These are phyloP conservation scores for Fusarium azukiicola DNA, from an alignment of 2,329 filamentous ascomycete species.

Conservation along the genomic window DNA sequence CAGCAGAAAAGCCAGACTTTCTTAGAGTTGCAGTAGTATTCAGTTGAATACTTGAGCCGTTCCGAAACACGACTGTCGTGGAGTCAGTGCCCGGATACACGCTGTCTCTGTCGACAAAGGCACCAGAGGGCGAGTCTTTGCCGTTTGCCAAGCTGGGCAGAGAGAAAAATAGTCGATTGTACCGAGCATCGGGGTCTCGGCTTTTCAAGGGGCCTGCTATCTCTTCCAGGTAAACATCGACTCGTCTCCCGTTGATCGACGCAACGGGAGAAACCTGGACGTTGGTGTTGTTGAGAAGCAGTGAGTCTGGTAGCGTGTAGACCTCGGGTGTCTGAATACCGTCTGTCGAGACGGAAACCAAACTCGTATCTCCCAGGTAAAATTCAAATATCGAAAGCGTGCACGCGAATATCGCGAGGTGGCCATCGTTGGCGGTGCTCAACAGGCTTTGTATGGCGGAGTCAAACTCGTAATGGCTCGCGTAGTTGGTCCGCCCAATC, in stretches of 20 bases:
- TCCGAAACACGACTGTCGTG: slow-evolving; percentile 13
- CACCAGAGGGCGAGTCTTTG: not conserved
- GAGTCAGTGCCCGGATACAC: not conserved
- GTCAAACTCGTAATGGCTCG: slow-evolving; percentile 29
- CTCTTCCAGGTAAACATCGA: not conserved
- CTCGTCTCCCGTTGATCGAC: slow-evolving; percentile 20
- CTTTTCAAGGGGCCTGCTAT: not conserved
- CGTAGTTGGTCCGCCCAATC: not conserved
- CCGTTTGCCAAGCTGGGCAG: not conserved
- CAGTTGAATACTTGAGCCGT: slow-evolving; percentile 9
- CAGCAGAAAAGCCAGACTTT: not conserved
- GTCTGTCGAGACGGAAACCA: slow-evolving; percentile 14
- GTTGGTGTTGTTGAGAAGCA: not conserved
- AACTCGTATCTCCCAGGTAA: not conserved
- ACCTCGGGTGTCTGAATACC: slow-evolving; percentile 17
- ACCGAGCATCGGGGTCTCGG: slow-evolving; percentile 23
- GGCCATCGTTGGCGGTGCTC: slow-evolving; percentile 8
- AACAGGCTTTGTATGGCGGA: slow-evolving; percentile 21
- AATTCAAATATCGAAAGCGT: not conserved
- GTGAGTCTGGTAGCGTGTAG: not conserved
- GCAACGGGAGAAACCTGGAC: slow-evolving; percentile 9
- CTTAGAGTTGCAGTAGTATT: not conserved
- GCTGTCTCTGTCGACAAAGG: not conserved
- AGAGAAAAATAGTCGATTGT: slow-evolving; percentile 20
- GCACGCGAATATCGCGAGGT: not conserved